Base-by-base conservation (phyloP, 2,329 filamentous ascomycete species). In the Exophiala mesophila region DNA sequence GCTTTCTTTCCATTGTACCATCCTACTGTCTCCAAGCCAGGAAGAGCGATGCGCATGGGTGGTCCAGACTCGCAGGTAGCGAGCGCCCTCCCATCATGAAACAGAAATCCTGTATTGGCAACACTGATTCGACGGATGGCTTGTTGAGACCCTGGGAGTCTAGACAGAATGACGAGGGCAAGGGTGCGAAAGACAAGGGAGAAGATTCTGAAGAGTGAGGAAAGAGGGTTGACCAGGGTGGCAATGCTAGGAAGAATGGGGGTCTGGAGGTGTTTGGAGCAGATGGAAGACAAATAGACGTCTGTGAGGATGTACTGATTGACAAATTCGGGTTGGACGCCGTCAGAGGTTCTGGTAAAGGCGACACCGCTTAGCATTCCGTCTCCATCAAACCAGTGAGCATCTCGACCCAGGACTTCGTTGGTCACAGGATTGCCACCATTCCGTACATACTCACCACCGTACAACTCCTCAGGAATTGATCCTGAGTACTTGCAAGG, bases 301-400 rank as follows among this genome's bases (percentile, higher is more conserved):
- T 87, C 82, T 0, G 82, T 86, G 18, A 83, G 61, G 36, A 86
- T 69, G 55, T 77, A 85, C 52, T 82, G 78, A 47, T 85, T 85
- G 41, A 82, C 79, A 41, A 85, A 86, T 40, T 81, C 69, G 0
- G 82, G 80, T 44, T 68, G 59, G 1, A 82, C 69, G 2, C 60
- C 50, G 2, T 68, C 58, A 4, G 63, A 60, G 2, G 62, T 61
- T 2, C 67, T 67, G 19, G 66, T 66, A 57, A 83, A 86, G 13
- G 69, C 68, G 0, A 86, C 80, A 1, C 82, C 82, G 20, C 76
- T 76, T 8, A 86, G 73, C 82, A 86, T 86, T 3, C 82, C 83
- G 57, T 86, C 82, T 21, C 83, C 82, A 53, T 86, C 83, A 48
- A 86, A 86, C 81, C 81, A 85, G 57, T 86, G 82, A 6, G 78